phyloP scores from a whole-genome alignment of 2,329 filamentous ascomycete genomes.

The Trichoderma sp. region DNA sequence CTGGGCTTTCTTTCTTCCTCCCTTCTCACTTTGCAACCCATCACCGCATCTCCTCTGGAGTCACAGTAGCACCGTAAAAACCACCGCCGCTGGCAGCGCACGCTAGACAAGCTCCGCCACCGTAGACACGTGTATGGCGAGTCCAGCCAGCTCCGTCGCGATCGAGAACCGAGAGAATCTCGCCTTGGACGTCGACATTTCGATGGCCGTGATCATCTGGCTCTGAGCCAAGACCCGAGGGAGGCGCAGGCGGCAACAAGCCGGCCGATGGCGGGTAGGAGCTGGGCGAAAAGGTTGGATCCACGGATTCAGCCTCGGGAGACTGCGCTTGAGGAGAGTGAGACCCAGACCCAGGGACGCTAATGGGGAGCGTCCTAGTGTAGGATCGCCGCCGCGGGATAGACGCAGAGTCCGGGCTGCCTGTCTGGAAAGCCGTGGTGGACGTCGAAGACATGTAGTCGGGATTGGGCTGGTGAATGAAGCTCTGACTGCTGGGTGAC shows the following conservation, averaged over 20 bases:
- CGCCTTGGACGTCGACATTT: conserved; percentile 49
- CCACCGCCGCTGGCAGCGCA: conserved; percentile 52
- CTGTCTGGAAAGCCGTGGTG: conserved; percentile 30
- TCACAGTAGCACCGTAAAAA: conserved; percentile 57
- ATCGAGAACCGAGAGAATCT: conserved; percentile 53
- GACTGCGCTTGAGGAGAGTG: conserved; percentile 27
- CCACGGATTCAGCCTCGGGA: conserved; percentile 29
- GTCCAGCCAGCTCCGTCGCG: conserved; percentile 54
- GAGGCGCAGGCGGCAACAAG: conserved; percentile 51
- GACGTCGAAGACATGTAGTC: conserved; percentile 47
- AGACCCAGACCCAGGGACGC: conserved; percentile 33
- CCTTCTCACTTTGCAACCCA: background rate
- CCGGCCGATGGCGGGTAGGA: conserved; percentile 53
- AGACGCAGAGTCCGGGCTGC: conserved; percentile 33
- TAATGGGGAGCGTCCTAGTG: conserved; percentile 43
- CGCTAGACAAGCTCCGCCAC: conserved; percentile 58
- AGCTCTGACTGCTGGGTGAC: conserved; percentile 36
- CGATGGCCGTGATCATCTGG: conserved; percentile 30
- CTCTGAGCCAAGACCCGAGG: conserved; percentile 27
- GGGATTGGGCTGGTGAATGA: conserved; percentile 52
- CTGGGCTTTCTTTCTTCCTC: background rate
- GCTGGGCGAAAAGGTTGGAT: conserved; percentile 45
- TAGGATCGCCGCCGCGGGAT: conserved; percentile 46
- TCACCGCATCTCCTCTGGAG: conserved; percentile 53
- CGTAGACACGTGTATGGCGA: conserved; percentile 61